A percentile compares a stretch with the other conserved stretches of the same genome.
phyloP scores from a whole-genome alignment of 331 rosid species.

The Phaseolus coccineus region DNA sequence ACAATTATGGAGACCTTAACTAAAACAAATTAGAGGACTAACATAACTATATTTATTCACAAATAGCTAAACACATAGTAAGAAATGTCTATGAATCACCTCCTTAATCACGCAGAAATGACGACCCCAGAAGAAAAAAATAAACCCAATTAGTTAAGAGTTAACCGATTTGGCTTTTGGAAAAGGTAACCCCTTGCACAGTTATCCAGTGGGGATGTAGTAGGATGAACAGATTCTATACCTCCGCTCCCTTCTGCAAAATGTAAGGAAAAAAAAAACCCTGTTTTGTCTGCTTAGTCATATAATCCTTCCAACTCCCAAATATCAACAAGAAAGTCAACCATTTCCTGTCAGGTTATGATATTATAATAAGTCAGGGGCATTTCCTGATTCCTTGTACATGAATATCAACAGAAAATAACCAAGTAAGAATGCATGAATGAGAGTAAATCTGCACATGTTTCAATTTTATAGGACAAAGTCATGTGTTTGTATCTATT shows the following conservation, averaged over 20 bases:
- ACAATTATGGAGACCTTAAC: neutral
- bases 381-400: neutral
- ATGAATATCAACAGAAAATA: neutral
- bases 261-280: constrained; percentile 4
- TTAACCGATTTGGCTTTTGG: neutral
- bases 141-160: neutral
- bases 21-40: neutral
- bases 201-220: constrained; percentile 13
- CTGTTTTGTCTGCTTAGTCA: constrained; percentile 54
- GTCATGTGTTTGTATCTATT: constrained; percentile 13
- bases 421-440: constrained; percentile 30
- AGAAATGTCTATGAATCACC: constrained; percentile 21
- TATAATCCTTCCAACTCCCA: constrained; percentile 85
- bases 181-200: constrained; percentile 19
- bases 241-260: constrained; percentile 31
- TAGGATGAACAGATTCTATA: constrained; percentile 30
- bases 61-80: neutral
- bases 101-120: constrained; percentile 11
- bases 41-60: neutral
- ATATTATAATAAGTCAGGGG: constrained; percentile 36
- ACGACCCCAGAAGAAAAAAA: neutral
- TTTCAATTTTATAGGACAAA: neutral
- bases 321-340: constrained; percentile 81
- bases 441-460: neutral
- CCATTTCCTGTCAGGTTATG: constrained; percentile 75